Percentiles rank a stretch among this genome's conserved stretches.
These are phyloP conservation scores for Uronychia setigera DNA, from an alignment of 73 alveolate genomes.

Conservation along the genomic window DNA sequence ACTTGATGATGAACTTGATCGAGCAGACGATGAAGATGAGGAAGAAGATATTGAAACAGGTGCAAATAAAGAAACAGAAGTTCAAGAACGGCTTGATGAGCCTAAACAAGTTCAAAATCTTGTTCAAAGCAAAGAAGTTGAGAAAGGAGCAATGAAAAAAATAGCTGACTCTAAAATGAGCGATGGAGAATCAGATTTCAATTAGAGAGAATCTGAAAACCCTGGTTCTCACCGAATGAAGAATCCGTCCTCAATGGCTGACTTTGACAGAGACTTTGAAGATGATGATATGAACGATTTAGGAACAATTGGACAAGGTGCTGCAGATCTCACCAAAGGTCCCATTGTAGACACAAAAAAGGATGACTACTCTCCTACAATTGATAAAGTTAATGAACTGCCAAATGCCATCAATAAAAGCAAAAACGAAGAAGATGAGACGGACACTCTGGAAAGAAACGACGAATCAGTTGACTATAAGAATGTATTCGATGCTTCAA, in stretches of 20 bases:
- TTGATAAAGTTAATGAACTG: neutral
- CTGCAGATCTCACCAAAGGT: no score
- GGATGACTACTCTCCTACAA: neutral
- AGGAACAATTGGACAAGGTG: no score
- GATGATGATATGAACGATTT: neutral
- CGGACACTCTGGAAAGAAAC: neutral
- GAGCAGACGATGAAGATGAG: neutral
- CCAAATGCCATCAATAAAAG: neutral
- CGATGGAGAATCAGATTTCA: neutral
- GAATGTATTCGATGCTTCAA: neutral
- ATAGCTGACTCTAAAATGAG: no score
- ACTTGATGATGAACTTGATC: neutral
- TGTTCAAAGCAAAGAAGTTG: neutral
- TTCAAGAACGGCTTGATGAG: neutral
- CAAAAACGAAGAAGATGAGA: neutral
- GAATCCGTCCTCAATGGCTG: neutral
- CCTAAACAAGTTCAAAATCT: neutral
- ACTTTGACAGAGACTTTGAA: neutral
- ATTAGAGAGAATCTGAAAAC: neutral
- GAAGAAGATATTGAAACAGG: neutral
- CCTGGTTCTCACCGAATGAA: neutral
- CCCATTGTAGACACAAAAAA: neutral
- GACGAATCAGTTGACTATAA: neutral
- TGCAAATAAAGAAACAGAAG: no score
- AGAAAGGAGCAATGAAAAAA: neutral